Evolutionary conservation across 78 protist genomes (phyloP).

Genomic region (Diacronema lutheri): DNA sequence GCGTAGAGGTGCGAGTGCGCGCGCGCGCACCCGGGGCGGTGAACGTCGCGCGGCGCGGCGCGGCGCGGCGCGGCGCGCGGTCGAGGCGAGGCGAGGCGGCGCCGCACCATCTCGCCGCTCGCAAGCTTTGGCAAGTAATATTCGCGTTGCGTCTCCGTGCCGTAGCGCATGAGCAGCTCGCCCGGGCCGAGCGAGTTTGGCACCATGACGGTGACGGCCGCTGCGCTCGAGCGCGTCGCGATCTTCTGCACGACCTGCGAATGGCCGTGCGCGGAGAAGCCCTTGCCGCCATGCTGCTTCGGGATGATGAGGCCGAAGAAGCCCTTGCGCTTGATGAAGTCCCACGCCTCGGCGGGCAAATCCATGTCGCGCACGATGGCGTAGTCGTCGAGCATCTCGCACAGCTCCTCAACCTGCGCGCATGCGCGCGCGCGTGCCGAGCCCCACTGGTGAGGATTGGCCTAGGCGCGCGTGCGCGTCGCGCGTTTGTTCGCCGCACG

Average conservation of each 20-base stretch:
- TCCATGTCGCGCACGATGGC: constrained; percentile 15
- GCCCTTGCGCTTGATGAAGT: neutral
- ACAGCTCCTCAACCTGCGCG: constrained; percentile 25
- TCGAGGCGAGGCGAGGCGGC: too few relatives aligned
- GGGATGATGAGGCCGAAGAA: constrained; percentile 44
- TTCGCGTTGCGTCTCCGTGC: constrained; percentile 43
- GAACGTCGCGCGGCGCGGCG: too few relatives aligned
- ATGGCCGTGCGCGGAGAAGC: constrained; percentile 38
- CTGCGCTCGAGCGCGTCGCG: constrained; percentile 17
- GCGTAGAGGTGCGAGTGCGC: too few relatives aligned
- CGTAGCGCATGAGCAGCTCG: constrained; percentile 44
- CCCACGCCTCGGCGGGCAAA: constrained; percentile 34
- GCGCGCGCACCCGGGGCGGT: too few relatives aligned
- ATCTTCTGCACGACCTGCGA: constrained; percentile 21
- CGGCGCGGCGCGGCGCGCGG: too few relatives aligned
- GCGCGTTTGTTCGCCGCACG: too few relatives aligned
- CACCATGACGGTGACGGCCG: constrained; percentile 40
- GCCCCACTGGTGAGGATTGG: too few relatives aligned
- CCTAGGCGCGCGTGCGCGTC: too few relatives aligned
- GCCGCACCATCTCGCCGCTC: too few relatives aligned
- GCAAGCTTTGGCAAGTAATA: constrained; percentile 45
- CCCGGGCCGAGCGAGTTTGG: constrained; percentile 64
- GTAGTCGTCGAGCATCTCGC: constrained; percentile 48
- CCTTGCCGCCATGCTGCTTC: constrained; percentile 43
- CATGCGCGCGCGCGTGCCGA: too few relatives aligned